Percentiles rank a stretch among this genome's conserved stretches.
phyloP scores from a whole-genome alignment of 1,284 basidiomycete species.

The Rugosomyces carneus region DNA sequence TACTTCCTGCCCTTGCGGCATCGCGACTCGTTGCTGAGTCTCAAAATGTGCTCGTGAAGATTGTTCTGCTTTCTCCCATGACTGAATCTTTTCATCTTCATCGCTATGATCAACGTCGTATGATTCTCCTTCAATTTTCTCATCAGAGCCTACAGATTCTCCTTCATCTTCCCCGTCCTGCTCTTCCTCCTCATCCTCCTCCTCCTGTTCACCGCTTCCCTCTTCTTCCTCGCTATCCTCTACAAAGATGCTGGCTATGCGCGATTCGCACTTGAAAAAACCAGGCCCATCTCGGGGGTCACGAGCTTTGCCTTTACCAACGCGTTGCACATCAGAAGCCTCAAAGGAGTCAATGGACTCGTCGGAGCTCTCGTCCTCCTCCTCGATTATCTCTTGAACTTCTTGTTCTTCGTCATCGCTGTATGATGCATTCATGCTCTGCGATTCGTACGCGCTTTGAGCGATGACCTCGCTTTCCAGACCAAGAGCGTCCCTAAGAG shows the following conservation, averaged over 20 bases:
- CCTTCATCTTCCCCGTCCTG: conserved; percentile 15
- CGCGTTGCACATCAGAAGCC: conserved; percentile 40
- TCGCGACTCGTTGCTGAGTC: conserved; percentile 12
- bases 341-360: conserved; percentile 47
- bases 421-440: conserved; percentile 8
- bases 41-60: conserved; percentile 16
- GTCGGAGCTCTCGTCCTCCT: conserved; percentile 22
- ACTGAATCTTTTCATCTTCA: conserved; percentile 9
- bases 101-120: too few species aligned
- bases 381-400: conserved; percentile 17
- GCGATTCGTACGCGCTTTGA: conserved; percentile 4
- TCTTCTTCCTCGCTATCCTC: conserved; percentile 22
- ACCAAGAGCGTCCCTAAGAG: conserved; percentile 48
- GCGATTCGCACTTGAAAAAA: conserved; percentile 31
- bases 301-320: conserved; percentile 52
- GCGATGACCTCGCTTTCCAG: conserved; percentile 27
- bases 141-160: conserved; percentile 11
- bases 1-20: conserved; percentile 19
- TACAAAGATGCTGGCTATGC: conserved; percentile 45
- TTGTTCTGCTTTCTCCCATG: conserved; percentile 16
- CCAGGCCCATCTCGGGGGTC: conserved; percentile 54
- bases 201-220: conserved; percentile 25
- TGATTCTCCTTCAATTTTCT: too few species aligned
- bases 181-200: conserved; percentile 13
- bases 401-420: conserved; percentile 13